These are phyloP conservation scores for Cichorium intybus DNA, from an alignment of 140 eudicot genomes.

Conservation along the genomic window DNA sequence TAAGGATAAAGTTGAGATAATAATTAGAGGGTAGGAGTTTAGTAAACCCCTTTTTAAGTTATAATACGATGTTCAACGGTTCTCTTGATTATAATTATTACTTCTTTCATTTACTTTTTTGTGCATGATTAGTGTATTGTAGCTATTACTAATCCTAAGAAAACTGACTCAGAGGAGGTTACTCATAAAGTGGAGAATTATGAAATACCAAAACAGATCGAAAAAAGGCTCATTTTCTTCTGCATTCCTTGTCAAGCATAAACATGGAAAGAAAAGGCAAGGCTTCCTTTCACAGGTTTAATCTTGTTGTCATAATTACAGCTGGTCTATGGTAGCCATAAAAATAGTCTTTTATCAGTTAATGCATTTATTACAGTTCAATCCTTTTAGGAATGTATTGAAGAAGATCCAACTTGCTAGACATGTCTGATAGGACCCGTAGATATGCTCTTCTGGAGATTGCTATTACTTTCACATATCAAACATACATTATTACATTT, in stretches of 20 bases:
- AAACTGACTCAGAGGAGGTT: not conserved
- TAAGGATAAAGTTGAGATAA: no score
- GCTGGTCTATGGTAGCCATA: not conserved
- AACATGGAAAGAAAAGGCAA: constrained; percentile 83
- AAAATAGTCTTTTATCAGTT: not conserved
- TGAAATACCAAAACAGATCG: constrained; percentile 84
- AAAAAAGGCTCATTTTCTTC: constrained; percentile 96
- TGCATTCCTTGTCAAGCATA: constrained; percentile 86
- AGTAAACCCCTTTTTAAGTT: not conserved
- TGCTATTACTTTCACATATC: not conserved
- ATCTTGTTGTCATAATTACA: not conserved
- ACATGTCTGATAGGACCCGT: constrained; percentile 90
- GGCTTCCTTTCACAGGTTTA: constrained; percentile 16
- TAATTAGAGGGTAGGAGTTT: no score
- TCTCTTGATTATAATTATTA: not conserved
- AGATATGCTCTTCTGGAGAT: constrained; percentile 97
- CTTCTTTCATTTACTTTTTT: not conserved
- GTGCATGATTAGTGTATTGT: constrained; percentile 17
- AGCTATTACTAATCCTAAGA: constrained; percentile 13
- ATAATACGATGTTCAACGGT: not conserved
- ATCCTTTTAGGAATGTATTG: constrained; percentile 72
- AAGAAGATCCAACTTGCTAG: constrained; percentile 99
- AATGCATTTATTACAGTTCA: not conserved
- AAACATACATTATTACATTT: not conserved
- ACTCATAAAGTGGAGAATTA: constrained; percentile 72